Percentiles rank a stretch among this genome's conserved stretches.
Conservation (phyloP, 2,329 filamentous ascomycete species). For the Neurospora sp. region DNA sequence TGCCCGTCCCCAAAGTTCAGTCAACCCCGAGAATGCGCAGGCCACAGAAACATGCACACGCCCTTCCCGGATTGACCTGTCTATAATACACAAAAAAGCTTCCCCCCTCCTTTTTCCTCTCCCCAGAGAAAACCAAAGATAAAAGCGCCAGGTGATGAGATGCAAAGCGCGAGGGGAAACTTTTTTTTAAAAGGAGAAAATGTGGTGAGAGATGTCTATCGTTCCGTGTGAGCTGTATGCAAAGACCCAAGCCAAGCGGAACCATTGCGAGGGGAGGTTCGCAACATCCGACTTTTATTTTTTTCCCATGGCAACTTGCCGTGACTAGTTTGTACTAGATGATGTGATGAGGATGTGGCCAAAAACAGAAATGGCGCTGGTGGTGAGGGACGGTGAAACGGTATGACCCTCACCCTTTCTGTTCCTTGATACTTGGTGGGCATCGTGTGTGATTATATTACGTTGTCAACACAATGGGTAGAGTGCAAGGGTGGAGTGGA, state of each 20-base stretch:
- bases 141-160: slow-evolving; percentile 1
- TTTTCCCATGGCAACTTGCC: not conserved
- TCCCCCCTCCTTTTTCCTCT: not conserved
- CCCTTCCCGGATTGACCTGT: not conserved
- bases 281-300: not conserved
- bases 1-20: not conserved
- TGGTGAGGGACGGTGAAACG: not conserved
- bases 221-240: slow-evolving; percentile 9
- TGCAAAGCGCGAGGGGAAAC: not conserved
- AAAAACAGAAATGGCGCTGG: not conserved
- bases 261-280: not conserved
- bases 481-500: slow-evolving; percentile 10
- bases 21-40: not conserved
- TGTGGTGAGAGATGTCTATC: slow-evolving; percentile 8
- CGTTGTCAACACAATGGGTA: slow-evolving; percentile 6
- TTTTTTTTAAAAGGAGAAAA: not conserved
- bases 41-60: not conserved
- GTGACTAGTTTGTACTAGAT: not conserved
- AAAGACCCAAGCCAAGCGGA: slow-evolving; percentile 9
- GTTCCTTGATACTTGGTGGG: slow-evolving; percentile 2
- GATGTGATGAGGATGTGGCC: not conserved
- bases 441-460: slow-evolving; percentile 12
- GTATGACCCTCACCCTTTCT: not conserved
- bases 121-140: not conserved
- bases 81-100: slow-evolving; percentile 7